phyloP scores from a whole-genome alignment of 176 grass and related monocot species.

The Zoysia pacifica region DNA sequence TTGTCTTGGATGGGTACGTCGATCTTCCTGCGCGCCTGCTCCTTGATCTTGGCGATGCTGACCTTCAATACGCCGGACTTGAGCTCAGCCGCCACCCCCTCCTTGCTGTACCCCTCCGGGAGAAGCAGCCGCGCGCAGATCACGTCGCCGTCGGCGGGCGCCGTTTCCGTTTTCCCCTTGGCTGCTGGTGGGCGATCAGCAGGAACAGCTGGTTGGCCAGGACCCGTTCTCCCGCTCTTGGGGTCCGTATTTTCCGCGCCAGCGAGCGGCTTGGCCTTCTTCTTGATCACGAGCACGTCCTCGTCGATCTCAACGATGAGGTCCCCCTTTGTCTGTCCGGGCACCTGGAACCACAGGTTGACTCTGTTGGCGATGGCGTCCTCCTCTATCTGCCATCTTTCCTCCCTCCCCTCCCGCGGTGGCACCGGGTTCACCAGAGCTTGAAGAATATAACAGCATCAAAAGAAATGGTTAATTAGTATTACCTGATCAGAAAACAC shows the following conservation, averaged over 20 bases:
- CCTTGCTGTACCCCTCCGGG: slow-evolving; percentile 38
- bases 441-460: neutral
- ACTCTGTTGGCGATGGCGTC: neutral
- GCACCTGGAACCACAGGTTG: slow-evolving; percentile 37
- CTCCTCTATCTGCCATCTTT: slow-evolving; percentile 43
- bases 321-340: slow-evolving; percentile 31
- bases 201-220: too few species aligned
- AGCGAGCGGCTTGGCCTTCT: neutral
- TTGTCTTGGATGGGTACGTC: neutral
- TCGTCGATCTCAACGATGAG: slow-evolving; percentile 44
- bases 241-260: too few species aligned
- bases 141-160: neutral
- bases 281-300: slow-evolving; percentile 46
- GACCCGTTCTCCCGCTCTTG: too few species aligned
- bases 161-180: neutral
- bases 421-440: slow-evolving; percentile 21
- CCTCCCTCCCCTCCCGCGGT: neutral
- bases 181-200: too few species aligned
- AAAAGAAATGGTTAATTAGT: neutral
- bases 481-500: neutral
- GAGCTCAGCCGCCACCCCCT: slow-evolving; percentile 22
- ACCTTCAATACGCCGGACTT: slow-evolving; percentile 30
- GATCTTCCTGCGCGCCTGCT: slow-evolving; percentile 39
- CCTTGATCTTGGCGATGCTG: neutral
- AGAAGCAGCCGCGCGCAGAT: slow-evolving; percentile 44